Conservation (phyloP, 1,284 basidiomycete species). For the Moesziomyces sp. region DNA sequence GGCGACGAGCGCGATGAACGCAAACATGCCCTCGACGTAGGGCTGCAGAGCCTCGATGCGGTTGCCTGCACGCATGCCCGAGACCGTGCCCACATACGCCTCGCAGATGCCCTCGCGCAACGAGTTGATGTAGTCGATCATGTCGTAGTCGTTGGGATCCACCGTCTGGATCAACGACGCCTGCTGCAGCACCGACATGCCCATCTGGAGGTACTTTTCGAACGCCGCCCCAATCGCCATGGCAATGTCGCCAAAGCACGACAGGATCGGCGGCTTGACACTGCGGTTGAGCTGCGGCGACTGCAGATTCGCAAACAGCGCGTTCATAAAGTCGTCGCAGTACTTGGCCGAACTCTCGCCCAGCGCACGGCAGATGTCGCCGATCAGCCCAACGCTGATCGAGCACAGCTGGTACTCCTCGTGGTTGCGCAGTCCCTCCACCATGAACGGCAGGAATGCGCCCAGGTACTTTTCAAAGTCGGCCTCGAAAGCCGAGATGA, state of each 20-base stretch:
- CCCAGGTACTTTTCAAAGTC: slow-evolving; percentile 88
- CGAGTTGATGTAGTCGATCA: slow-evolving; percentile 89
- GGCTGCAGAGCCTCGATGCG: slow-evolving; percentile 79
- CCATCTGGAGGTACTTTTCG: slow-evolving; percentile 87
- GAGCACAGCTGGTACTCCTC: slow-evolving; percentile 96
- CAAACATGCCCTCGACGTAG: slow-evolving; percentile 81
- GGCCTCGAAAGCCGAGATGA: slow-evolving; percentile 77
- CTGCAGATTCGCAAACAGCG: slow-evolving; percentile 89
- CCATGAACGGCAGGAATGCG: slow-evolving; percentile 89
- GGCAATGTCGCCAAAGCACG: slow-evolving; percentile 96
- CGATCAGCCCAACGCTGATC: slow-evolving; percentile 93
- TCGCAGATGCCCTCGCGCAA: slow-evolving; percentile 95
- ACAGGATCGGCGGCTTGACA: slow-evolving; percentile 94
- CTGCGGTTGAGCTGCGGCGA: slow-evolving; percentile 89
- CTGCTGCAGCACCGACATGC: slow-evolving; percentile 90
- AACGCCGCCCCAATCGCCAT: slow-evolving; percentile 86
- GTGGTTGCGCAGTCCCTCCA: slow-evolving; percentile 87
- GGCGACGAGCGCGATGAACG: slow-evolving; percentile 82
- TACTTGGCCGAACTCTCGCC: slow-evolving; percentile 85
- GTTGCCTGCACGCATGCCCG: slow-evolving; percentile 84
- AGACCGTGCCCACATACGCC: slow-evolving; percentile 93
- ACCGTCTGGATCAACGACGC: slow-evolving; percentile 75
- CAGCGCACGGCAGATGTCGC: slow-evolving; percentile 92
- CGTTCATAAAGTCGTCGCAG: slow-evolving; percentile 86
- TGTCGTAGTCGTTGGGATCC: slow-evolving; percentile 77